Evolutionary conservation across 1,284 basidiomycete genomes (phyloP).

Genomic region (Irpex sp.): DNA sequence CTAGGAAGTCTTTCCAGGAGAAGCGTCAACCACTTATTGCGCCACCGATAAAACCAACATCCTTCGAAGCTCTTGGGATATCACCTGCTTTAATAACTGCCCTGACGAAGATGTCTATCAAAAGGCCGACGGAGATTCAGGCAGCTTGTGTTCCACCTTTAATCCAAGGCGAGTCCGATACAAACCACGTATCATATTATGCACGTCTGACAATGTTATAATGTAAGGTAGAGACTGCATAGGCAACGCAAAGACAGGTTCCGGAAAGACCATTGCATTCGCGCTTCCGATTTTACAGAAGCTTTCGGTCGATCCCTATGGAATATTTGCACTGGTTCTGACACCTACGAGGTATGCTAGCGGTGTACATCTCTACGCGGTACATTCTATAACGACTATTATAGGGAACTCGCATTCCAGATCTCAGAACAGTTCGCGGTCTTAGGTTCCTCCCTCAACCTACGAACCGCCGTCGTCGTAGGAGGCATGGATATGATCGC

Average conservation of each 20-base stretch:
- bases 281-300: slow-evolving; percentile 93
- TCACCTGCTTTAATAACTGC: slow-evolving; percentile 68
- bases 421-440: slow-evolving; percentile 96
- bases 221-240: slow-evolving; percentile 84
- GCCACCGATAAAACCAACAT: slow-evolving; percentile 21
- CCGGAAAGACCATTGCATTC: slow-evolving; percentile 97
- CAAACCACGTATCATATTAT: neutral
- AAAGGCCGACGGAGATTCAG: slow-evolving; percentile 87
- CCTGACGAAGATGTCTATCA: slow-evolving; percentile 83
- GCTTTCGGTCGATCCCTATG: slow-evolving; percentile 86
- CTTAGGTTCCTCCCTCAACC: slow-evolving; percentile 77
- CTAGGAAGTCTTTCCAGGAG: slow-evolving; percentile 12
- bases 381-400: neutral
- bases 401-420: slow-evolving; percentile 93
- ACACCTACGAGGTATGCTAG: slow-evolving; percentile 83
- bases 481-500: slow-evolving; percentile 99
- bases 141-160: slow-evolving; percentile 87
- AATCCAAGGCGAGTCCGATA: slow-evolving; percentile 59
- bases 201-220: slow-evolving; percentile 16
- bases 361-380: too few relatives aligned
- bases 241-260: slow-evolving; percentile 97
- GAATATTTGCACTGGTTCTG: slow-evolving; percentile 89
- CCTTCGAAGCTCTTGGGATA: slow-evolving; percentile 75
- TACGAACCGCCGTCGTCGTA: slow-evolving; percentile 86
- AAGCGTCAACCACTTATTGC: slow-evolving; percentile 4